A percentile compares a stretch with the other conserved stretches of the same genome.
Evolutionary conservation across 2,329 filamentous ascomycete genomes (phyloP).

Genomic region (Trichoderma atrobrunneum): DNA sequence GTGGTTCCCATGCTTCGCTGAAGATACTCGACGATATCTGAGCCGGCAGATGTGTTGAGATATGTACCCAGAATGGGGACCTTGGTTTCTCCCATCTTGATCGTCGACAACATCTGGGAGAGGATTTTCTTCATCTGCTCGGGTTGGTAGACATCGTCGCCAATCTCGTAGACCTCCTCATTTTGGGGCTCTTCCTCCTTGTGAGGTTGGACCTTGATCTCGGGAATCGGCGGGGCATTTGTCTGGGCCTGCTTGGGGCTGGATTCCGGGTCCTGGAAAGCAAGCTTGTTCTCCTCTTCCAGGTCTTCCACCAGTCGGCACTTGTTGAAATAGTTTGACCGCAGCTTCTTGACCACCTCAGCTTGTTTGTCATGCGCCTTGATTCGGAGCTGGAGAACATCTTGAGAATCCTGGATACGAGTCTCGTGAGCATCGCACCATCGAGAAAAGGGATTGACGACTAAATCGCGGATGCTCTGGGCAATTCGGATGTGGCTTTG

Average conservation of each 20-base stretch:
- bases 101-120: conserved; percentile 77
- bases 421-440: conserved; percentile 96
- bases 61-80: conserved; percentile 95
- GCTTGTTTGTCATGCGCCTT: conserved; percentile 92
- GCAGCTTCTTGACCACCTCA: conserved; percentile 85
- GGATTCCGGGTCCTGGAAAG: conserved; percentile 80
- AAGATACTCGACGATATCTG: conserved; percentile 94
- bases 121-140: conserved; percentile 92
- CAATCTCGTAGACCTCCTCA: conserved; percentile 83
- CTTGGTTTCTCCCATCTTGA: conserved; percentile 87
- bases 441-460: conserved; percentile 87
- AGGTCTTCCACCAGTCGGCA: conserved; percentile 93
- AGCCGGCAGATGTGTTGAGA: conserved; percentile 83
- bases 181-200: conserved; percentile 61
- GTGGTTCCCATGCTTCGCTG: conserved; percentile 82
- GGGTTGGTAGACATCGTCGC: conserved; percentile 79
- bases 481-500: conserved; percentile 94
- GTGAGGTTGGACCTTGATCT: conserved; percentile 81
- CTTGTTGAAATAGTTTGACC: conserved; percentile 98
- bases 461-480: conserved; percentile 91
- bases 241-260: conserved; percentile 57
- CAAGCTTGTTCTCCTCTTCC: conserved; percentile 97
- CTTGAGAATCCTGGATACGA: conserved; percentile 89
- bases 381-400: conserved; percentile 85
- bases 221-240: conserved; percentile 68